Evolutionary conservation across 2,329 filamentous ascomycete genomes (phyloP), one percentile per base, ranked within the genome.

Genomic region (Cercospora canescens): DNA sequence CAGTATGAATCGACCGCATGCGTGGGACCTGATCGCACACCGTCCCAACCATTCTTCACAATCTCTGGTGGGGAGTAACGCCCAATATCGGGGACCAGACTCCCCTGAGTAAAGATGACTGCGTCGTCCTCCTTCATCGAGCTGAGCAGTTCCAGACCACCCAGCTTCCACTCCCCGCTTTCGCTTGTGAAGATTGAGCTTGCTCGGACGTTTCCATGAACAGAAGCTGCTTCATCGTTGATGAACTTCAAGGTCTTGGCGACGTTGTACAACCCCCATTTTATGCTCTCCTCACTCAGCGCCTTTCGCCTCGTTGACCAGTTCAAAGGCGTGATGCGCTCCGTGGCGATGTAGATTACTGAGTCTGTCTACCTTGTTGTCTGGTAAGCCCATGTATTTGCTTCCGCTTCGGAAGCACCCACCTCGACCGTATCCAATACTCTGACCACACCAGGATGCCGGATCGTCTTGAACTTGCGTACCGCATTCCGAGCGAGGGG

Each of bases 101-200:
- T 93, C 67, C 94, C 94, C 76, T 94, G 96, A 59, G 88, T 95
- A 76, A 96, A 97, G 75, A 99, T 94, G 56, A 96, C 85, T 9
- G 94, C 93, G 73, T 98, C 93, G 68, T 98, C 94, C 64, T 98
- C 95, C 75, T 97, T 98, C 81, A 98, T 89, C 39, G 91, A 97
- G 80, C 94, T 98, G 66, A 98, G 79, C 5, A 97, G 87, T 71
- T 99, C 95, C 72, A 99, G 96, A 0, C 95, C 95, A 21, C 91
- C 94, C 1, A 99, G 82, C 76, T 96, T 98, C 95, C 95, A 99
- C 80, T 99, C 95, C 65, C 95, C 95, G 75, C 95, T 97, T 76
- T 98, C 94, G 67, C 93, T 93, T 4, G 92, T 95, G 79, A 94
- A 99, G 70, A 99, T 85, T 0, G 94, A 97, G 0, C 91, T 91